These are phyloP conservation scores for Tulasnella sp. DNA, from an alignment of 768 basidiomycete species.

Conservation along the genomic window DNA sequence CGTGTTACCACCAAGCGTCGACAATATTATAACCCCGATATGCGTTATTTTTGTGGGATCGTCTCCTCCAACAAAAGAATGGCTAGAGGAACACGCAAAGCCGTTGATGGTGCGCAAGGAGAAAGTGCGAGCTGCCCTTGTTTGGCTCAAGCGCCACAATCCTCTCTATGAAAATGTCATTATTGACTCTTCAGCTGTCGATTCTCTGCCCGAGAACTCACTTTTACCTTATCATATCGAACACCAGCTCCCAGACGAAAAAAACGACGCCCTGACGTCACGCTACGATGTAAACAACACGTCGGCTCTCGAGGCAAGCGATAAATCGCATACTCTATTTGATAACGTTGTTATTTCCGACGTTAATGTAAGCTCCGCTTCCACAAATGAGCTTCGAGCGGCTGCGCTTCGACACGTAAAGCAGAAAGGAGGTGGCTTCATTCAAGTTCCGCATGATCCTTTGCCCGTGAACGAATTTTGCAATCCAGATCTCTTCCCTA, in stretches of 20 bases:
- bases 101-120: neutral
- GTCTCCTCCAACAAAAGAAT: neutral
- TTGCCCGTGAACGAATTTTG: neutral
- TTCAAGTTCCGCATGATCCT: neutral
- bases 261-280: neutral
- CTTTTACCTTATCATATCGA: neutral
- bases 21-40: neutral
- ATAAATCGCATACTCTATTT: neutral
- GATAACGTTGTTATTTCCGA: neutral
- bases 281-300: neutral
- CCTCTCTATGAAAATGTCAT: neutral
- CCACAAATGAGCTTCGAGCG: neutral
- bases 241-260: neutral
- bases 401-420: neutral
- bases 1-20: neutral
- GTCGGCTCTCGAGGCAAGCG: no score
- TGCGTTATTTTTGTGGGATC: neutral
- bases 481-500: constrained; percentile 30
- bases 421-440: neutral
- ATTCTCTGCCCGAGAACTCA: neutral
- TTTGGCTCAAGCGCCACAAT: neutral
- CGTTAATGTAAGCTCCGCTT: neutral
- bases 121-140: neutral
- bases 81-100: neutral
- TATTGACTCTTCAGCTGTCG: neutral